Evolutionary conservation across 176 grass and related monocot genomes (phyloP).

Genomic region (Sorghum bicolor): DNA sequence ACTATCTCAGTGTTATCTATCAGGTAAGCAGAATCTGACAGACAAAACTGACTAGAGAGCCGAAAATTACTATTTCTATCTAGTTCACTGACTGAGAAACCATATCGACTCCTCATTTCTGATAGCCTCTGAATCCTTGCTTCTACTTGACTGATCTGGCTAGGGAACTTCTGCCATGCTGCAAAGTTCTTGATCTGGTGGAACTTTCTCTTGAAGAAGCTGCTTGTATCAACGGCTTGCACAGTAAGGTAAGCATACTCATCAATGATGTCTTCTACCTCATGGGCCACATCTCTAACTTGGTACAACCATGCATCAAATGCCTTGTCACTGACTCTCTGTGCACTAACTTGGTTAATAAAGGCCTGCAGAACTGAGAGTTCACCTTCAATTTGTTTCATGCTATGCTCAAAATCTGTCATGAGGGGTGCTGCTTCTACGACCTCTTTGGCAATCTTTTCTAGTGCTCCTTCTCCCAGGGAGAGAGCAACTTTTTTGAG

Average conservation of each 20-base stretch:
- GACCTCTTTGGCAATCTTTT: background rate
- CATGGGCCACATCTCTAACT: background rate
- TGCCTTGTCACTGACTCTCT: background rate
- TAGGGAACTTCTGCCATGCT: conserved; percentile 4
- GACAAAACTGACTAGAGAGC: background rate
- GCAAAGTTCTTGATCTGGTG: conserved; percentile 7
- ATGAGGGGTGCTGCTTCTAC: background rate
- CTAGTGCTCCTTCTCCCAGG: background rate
- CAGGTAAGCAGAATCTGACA: conserved; percentile 5
- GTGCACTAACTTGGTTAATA: background rate
- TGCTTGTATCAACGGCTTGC: background rate
- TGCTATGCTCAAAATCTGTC: background rate
- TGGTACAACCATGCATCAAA: background rate
- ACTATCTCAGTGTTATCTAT: conserved; percentile 17
- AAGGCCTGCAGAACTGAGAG: background rate
- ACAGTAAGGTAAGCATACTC: conserved; percentile 31
- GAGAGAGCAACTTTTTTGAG: background rate
- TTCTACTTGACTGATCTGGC: conserved; percentile 16
- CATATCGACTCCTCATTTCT: conserved; percentile 25
- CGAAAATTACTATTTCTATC: background rate
- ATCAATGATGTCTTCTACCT: background rate
- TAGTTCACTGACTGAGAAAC: background rate
- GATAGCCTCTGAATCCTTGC: conserved; percentile 2
- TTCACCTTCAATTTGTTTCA: background rate
- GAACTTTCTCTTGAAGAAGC: conserved; percentile 7